Conservation (phyloP, 2,329 filamentous ascomycete genomes). For the Simplicillium sp. region DNA sequence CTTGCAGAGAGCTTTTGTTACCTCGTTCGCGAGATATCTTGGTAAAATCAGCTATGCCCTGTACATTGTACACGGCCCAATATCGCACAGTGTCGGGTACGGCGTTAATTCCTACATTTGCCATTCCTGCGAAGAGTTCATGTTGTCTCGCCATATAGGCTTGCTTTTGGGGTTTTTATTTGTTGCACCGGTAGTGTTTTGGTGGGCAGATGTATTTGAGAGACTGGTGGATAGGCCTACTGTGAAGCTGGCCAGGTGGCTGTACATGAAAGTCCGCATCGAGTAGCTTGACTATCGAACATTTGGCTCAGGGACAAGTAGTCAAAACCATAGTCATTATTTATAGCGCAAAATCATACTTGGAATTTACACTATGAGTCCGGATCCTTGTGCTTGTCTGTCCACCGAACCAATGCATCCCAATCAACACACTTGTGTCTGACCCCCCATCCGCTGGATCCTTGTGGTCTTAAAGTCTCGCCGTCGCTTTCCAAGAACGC, state of each 20-base stretch:
- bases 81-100: slow-evolving; percentile 5
- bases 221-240: background rate
- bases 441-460: background rate
- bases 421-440: background rate
- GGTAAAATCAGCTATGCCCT: slow-evolving; percentile 6
- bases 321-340: background rate
- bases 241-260: background rate
- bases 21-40: slow-evolving; percentile 4
- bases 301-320: background rate
- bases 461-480: background rate
- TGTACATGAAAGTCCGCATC: background rate
- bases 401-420: background rate
- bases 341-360: background rate
- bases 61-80: slow-evolving; percentile 6
- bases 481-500: background rate
- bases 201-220: background rate
- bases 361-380: background rate
- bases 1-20: slow-evolving; percentile 4
- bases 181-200: background rate
- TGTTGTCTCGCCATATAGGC: background rate
- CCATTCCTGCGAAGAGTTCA: background rate
- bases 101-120: background rate
- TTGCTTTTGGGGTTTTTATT: background rate
- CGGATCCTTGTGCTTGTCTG: background rate
- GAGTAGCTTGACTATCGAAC: background rate